Percentiles rank a stretch among this genome's conserved stretches.
These are phyloP conservation scores for Annulohypoxylon truncatum DNA, from an alignment of 2,329 filamentous ascomycete genomes.

Conservation along the genomic window DNA sequence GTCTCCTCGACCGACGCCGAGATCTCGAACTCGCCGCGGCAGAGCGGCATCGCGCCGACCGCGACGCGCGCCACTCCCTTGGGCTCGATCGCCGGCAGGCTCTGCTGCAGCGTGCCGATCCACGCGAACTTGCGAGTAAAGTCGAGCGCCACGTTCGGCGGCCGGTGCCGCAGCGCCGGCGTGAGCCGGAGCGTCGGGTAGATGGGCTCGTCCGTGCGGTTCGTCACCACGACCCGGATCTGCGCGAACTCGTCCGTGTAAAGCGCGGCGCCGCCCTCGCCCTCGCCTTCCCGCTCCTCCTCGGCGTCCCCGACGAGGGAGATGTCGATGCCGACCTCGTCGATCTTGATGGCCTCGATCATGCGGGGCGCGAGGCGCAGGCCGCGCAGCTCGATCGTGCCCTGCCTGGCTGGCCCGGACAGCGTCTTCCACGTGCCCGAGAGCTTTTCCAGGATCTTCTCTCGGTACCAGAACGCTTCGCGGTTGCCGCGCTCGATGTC, in stretches of 20 bases:
- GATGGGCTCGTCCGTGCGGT: conserved; percentile 76
- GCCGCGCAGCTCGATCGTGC: conserved; percentile 79
- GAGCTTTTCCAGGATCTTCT: conserved; percentile 78
- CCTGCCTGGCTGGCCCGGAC: conserved; percentile 64
- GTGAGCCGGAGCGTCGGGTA: conserved; percentile 79
- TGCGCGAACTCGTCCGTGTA: conserved; percentile 73
- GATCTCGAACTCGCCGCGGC: conserved; percentile 84
- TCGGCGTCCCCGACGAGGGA: conserved; percentile 57
- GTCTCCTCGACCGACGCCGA: conserved; percentile 85
- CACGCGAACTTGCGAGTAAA: conserved; percentile 84
- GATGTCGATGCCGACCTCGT: conserved; percentile 78
- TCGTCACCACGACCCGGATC: conserved; percentile 77
- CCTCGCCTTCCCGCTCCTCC: not conserved
- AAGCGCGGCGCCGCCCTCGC: conserved; percentile 44
- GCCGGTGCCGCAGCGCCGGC: conserved; percentile 79
- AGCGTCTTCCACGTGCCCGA: conserved; percentile 76
- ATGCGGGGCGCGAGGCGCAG: conserved; percentile 80
- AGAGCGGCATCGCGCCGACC: conserved; percentile 79
- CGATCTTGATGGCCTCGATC: conserved; percentile 84
- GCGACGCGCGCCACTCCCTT: conserved; percentile 69
- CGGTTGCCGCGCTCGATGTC: conserved; percentile 81
- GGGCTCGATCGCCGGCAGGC: conserved; percentile 71
- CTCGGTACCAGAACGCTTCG: conserved; percentile 92
- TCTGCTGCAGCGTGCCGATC: conserved; percentile 85
- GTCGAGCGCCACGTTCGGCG: conserved; percentile 79